Evolutionary conservation across 23 red algal species (phyloP), one percentile per base, ranked within the genome.

Genomic region (Gracilaria gracilis): DNA sequence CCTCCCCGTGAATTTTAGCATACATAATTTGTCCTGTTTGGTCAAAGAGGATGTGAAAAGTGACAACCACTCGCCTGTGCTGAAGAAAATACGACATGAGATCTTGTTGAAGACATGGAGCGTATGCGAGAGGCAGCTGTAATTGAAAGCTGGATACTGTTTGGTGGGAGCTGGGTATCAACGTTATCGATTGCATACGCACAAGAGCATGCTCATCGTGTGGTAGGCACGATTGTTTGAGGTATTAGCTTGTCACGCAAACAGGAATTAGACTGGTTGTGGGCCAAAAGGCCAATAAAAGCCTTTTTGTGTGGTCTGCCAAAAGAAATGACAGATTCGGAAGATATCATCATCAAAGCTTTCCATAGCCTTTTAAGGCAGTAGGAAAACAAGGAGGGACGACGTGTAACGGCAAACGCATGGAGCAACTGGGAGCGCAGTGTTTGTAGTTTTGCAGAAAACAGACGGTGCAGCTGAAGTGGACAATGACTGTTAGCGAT

Each of bases 1-100:
- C 9, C 64, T 24, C 32, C 5, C 33, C 17, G 37, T 69, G 64
- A 77, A 77, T 46, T 50, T 8, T 32, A 83, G 86, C 81, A 24
- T 95, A 91, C 73, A 73, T 84, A n/a, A 95, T n/a, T 95, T 48
- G 80, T 95, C 50, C 72, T 95, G 12, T 91, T 95, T 79, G 93
- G 91, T 85, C 93, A 95, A 75, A 59, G 93, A 70, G 93, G 93
- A 28, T 90, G 93, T 67, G 93, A 87, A 7, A 82, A 79, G 64
- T 91, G 80, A 25, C 61, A 51, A 29, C 93, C 93, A 14, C 38
- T 72, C 19, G 93, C 85, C 44, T 78, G 75, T 51, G 55, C 91
- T 35, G 51, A 80, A 64, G 93, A 95, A 27, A 95, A 95, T 34
- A 95, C 93, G n/a, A 95, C 93, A 19, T 90, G 93, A 78, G 79